These are phyloP conservation scores for Schizonepeta tenuifolia DNA, from an alignment of 257 asterid species.

Conservation along the genomic window DNA sequence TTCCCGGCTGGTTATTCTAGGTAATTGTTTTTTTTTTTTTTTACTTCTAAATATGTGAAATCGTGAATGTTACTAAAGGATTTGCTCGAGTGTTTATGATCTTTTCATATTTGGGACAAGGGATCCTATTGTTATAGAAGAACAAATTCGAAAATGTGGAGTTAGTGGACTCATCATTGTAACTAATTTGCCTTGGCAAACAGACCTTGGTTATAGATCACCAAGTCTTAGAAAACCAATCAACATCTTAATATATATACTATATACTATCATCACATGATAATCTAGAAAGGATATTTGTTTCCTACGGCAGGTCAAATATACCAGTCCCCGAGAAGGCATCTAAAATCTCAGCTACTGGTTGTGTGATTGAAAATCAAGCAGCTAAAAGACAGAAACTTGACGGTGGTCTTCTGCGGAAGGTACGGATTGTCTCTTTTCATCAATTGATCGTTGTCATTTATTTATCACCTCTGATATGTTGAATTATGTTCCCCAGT, in stretches of 20 bases:
- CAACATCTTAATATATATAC: neutral
- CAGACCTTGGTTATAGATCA: neutral
- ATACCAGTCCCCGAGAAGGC: slow-evolving; percentile 46
- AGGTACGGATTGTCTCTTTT: slow-evolving; percentile 48
- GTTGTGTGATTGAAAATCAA: slow-evolving; percentile 67
- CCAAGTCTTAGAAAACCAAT: slow-evolving; percentile 18
- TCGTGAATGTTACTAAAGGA: neutral
- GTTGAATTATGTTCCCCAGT: slow-evolving; percentile 14
- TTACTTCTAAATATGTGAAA: slow-evolving; percentile 1
- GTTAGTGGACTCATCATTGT: neutral
- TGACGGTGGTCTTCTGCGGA: slow-evolving; percentile 82
- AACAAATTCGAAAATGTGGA: neutral
- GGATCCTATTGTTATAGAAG: neutral
- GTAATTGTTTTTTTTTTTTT: slow-evolving; percentile 42
- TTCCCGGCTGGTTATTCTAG: slow-evolving; percentile 54
- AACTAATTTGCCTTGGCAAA: slow-evolving; percentile 1
- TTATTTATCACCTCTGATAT: slow-evolving; percentile 1
- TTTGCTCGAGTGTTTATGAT: slow-evolving; percentile 6
- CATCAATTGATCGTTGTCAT: neutral
- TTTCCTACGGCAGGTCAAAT: slow-evolving; percentile 56
- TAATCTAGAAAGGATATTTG: slow-evolving; percentile 17
- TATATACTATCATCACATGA: slow-evolving; percentile 1
- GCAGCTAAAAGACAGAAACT: slow-evolving; percentile 97
- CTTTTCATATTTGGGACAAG: neutral
- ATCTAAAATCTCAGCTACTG: slow-evolving; percentile 48